Evolutionary conservation across 2,329 filamentous ascomycete genomes (phyloP).

Genomic region (Purpureocillium lavendulum): DNA sequence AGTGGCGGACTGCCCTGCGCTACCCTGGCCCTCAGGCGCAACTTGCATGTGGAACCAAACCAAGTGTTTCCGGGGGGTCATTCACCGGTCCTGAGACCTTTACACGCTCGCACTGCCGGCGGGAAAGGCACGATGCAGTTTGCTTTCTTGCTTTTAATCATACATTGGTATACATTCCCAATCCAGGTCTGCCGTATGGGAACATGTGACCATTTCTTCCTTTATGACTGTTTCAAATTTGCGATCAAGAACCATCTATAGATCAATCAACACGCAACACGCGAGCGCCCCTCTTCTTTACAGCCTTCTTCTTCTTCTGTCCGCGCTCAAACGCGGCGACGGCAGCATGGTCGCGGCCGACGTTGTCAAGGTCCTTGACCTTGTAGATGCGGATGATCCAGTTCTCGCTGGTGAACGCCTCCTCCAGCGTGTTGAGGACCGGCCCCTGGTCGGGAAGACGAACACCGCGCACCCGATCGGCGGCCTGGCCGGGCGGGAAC

Average conservation of each 20-base stretch:
- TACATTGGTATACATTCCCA: constrained; percentile 28
- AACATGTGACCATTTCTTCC: constrained; percentile 1
- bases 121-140: background rate
- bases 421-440: constrained; percentile 80
- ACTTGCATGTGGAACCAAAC: no score
- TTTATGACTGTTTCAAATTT: constrained; percentile 12
- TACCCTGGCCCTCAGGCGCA: no score
- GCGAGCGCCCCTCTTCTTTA: constrained; percentile 64
- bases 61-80: no score
- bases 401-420: constrained; percentile 98
- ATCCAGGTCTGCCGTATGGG: no score
- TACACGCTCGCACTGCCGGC: no score
- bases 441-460: constrained; percentile 78
- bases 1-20: no score
- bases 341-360: constrained; percentile 76
- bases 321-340: constrained; percentile 66
- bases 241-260: constrained; percentile 1
- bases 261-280: constrained; percentile 62
- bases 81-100: no score
- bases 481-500: constrained; percentile 84
- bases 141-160: constrained; percentile 14
- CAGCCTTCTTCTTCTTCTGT: constrained; percentile 73
- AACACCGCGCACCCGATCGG: constrained; percentile 78
- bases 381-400: constrained; percentile 99
- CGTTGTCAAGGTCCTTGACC: constrained; percentile 96